Percentiles rank a stretch among this genome's conserved stretches.
These are phyloP conservation scores for Suillus americanus DNA, from an alignment of 768 basidiomycete genomes.

Conservation along the genomic window DNA sequence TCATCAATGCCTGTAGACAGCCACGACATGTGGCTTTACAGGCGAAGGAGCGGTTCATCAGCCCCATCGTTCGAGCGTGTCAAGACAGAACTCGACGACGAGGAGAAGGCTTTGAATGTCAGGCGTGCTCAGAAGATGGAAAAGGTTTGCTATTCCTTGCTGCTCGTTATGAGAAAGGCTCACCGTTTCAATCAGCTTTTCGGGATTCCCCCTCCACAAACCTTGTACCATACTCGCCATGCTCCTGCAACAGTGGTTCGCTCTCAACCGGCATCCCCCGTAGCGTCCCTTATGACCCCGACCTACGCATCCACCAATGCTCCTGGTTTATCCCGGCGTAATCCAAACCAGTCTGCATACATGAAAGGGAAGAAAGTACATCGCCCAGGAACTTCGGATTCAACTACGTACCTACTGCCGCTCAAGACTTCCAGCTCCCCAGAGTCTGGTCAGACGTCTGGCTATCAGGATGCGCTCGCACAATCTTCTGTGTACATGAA, in stretches of 20 bases:
- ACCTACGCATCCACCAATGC: slow-evolving; percentile 21
- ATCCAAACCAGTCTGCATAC: slow-evolving; percentile 53
- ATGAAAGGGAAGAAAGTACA: slow-evolving; percentile 40
- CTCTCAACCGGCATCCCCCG: slow-evolving; percentile 27
- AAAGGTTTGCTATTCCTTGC: slow-evolving; percentile 48
- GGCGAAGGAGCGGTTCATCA: slow-evolving; percentile 54
- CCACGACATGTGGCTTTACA: slow-evolving; percentile 43
- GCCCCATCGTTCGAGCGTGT: slow-evolving; percentile 55
- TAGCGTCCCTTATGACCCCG: slow-evolving; percentile 12
- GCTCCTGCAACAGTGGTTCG: slow-evolving; percentile 34
- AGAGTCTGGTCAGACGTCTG: slow-evolving; percentile 11
- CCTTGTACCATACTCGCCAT: slow-evolving; percentile 69
- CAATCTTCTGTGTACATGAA: slow-evolving; percentile 65
- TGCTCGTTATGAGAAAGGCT: neutral
- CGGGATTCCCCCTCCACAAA: slow-evolving; percentile 77
- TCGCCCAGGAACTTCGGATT: slow-evolving; percentile 67
- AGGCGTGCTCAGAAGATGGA: slow-evolving; percentile 85
- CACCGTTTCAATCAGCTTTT: slow-evolving; percentile 56
- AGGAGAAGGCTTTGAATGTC: slow-evolving; percentile 79
- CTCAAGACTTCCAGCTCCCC: slow-evolving; percentile 17
- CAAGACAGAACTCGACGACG: slow-evolving; percentile 68
- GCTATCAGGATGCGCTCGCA: slow-evolving; percentile 21
- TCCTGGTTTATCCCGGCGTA: slow-evolving; percentile 30
- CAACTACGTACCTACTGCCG: slow-evolving; percentile 50
- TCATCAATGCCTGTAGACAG: slow-evolving; percentile 30